phyloP scores from a whole-genome alignment of 805 yeast genomes.

The Candida argentea region DNA sequence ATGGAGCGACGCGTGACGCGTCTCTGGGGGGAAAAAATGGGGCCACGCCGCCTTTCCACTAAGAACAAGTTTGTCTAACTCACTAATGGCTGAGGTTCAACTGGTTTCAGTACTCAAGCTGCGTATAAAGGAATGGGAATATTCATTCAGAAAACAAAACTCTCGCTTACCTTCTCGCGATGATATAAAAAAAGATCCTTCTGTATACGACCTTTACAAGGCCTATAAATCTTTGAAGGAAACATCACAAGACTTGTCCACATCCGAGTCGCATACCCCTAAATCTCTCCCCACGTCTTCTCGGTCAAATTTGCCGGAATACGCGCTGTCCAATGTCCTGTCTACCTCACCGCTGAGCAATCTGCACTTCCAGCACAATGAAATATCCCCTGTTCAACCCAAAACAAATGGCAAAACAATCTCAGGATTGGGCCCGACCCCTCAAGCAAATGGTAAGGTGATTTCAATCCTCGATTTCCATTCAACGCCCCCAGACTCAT shows the following conservation, averaged over 20 bases:
- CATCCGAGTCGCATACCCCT: neutral
- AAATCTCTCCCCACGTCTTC: no score
- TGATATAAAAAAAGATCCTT: slow-evolving; percentile 22
- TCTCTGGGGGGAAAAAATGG: no score
- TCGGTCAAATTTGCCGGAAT: no score
- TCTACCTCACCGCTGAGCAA: no score
- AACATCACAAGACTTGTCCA: no score
- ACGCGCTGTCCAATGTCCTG: slow-evolving; percentile 1
- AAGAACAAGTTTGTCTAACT: no score
- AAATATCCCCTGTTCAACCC: slow-evolving; percentile 45
- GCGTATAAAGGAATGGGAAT: slow-evolving; percentile 32
- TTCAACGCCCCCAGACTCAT: slow-evolving; percentile 34
- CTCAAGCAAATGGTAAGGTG: slow-evolving; percentile 72
- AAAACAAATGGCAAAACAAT: neutral
- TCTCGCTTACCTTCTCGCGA: slow-evolving; percentile 21
- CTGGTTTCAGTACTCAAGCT: no score
- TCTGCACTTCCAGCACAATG: neutral
- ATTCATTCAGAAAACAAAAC: slow-evolving; percentile 16
- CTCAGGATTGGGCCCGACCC: slow-evolving; percentile 72
- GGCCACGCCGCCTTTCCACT: no score
- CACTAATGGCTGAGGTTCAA: no score
- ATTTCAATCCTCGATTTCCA: slow-evolving; percentile 59
- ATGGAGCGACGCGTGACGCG: neutral
- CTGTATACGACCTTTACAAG: slow-evolving; percentile 22
- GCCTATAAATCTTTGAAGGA: slow-evolving; percentile 12